Percentiles rank a stretch among this genome's conserved stretches.
Conservation (phyloP, 805 yeast genomes). For the Danielia oregonensis region DNA sequence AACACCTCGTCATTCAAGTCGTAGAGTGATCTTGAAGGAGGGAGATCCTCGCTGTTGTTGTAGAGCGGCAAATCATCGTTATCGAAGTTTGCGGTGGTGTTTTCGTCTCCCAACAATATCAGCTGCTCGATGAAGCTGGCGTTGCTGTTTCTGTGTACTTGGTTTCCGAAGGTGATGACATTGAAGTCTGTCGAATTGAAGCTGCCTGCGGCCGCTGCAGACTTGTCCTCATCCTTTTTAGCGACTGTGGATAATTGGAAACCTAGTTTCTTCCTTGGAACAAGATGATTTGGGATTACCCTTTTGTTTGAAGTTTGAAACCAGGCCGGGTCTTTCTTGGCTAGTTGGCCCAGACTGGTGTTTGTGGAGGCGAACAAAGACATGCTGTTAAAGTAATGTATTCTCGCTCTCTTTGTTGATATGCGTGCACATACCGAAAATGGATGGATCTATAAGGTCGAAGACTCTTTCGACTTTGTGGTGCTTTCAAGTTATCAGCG, state of each 20-base stretch:
- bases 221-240: constrained; percentile 6
- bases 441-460: too few relatives aligned
- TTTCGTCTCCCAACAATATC: constrained; percentile 18
- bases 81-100: constrained; percentile 24
- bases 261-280: constrained; percentile 37
- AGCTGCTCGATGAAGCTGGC: constrained; percentile 15
- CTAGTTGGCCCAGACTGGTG: too few relatives aligned
- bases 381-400: neutral
- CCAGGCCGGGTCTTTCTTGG: constrained; percentile 37
- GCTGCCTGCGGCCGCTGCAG: constrained; percentile 6
- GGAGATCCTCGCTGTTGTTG: constrained; percentile 38
- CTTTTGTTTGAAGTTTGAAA: constrained; percentile 30
- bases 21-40: constrained; percentile 48
- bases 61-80: constrained; percentile 26
- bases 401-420: neutral
- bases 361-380: neutral
- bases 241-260: constrained; percentile 30
- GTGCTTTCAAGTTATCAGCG: too few relatives aligned
- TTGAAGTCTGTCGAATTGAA: constrained; percentile 24
- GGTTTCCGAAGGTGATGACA: constrained; percentile 33
- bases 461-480: too few relatives aligned
- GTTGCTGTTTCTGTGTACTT: constrained; percentile 15
- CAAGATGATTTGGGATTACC: constrained; percentile 40
- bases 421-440: neutral
- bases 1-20: constrained; percentile 46